These are phyloP conservation scores for Erysimum cheiranthoides DNA, from an alignment of 345 rosid species.

Conservation along the genomic window DNA sequence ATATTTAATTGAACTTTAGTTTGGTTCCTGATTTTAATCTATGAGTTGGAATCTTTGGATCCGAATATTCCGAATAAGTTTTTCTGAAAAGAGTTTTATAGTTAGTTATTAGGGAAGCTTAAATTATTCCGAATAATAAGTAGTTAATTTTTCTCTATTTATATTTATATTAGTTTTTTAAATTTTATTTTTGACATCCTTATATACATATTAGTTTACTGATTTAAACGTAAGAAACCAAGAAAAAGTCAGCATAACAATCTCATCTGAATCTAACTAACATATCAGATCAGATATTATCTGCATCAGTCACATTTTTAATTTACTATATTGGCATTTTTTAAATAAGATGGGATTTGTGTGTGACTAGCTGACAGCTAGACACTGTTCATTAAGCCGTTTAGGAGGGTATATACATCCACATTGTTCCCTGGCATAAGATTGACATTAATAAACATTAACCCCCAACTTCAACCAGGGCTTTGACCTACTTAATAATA, in stretches of 20 bases:
- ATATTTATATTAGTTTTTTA: no score
- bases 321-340: slow-evolving; percentile 18
- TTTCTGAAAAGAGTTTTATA: not conserved
- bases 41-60: not conserved
- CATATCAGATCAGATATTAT: not conserved
- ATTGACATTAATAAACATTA: not conserved
- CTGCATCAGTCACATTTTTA: slow-evolving; percentile 7
- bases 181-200: no score
- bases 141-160: not conserved
- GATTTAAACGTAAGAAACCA: not conserved
- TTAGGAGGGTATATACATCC: slow-evolving; percentile 33
- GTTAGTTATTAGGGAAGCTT: not conserved
- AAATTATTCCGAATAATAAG: not conserved
- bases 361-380: slow-evolving; percentile 27
- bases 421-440: not conserved
- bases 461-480: not conserved
- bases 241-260: slow-evolving; percentile 2
- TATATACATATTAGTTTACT: no score
- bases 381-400: slow-evolving; percentile 29
- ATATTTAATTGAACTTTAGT: not conserved
- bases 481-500: slow-evolving; percentile 7
- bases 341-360: not conserved
- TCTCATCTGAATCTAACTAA: not conserved
- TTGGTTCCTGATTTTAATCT: not conserved
- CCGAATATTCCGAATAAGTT: not conserved